A percentile compares a stretch with the other conserved stretches of the same genome.
Conservation (phyloP, 2,329 filamentous ascomycete species). For the Aspergillus ochraceus region DNA sequence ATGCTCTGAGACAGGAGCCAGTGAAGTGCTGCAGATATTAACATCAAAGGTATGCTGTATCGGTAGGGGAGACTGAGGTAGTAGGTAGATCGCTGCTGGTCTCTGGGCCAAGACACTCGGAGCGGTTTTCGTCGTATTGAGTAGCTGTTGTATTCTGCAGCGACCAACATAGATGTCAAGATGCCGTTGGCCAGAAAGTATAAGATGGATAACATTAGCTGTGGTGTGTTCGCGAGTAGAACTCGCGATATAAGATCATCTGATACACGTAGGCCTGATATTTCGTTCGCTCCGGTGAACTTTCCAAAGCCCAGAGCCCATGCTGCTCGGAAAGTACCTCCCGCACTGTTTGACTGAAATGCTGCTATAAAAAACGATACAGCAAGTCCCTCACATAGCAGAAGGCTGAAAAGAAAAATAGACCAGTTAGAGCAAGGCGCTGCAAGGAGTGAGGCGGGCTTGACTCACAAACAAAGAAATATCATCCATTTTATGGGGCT, state of each 20-base stretch:
- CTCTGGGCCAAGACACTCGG: constrained; percentile 43
- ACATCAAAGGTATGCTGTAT: constrained; percentile 32
- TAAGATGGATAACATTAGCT: constrained; percentile 32
- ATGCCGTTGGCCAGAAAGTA: constrained; percentile 35
- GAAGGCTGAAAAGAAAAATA: too few relatives aligned
- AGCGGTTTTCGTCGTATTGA: constrained; percentile 35
- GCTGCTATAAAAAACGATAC: too few relatives aligned
- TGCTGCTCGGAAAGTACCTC: too few relatives aligned
- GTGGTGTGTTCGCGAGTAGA: constrained; percentile 33
- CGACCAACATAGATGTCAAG: constrained; percentile 47
- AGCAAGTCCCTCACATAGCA: too few relatives aligned
- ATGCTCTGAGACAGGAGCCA: constrained; percentile 52
- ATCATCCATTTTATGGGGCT: too few relatives aligned
- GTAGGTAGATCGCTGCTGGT: constrained; percentile 45
- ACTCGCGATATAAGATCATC: not conserved
- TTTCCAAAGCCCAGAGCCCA: not conserved
- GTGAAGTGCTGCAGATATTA: constrained; percentile 38
- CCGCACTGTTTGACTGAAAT: too few relatives aligned
- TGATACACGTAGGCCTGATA: too few relatives aligned
- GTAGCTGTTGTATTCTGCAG: constrained; percentile 49
- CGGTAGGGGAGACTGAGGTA: constrained; percentile 43
- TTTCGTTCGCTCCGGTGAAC: not conserved
- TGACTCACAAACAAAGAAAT: too few relatives aligned
- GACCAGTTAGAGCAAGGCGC: too few relatives aligned
- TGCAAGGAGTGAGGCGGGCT: too few relatives aligned